phyloP scores from a whole-genome alignment of 192 early-diverging fungal species.

The Backusella tuberculispora region DNA sequence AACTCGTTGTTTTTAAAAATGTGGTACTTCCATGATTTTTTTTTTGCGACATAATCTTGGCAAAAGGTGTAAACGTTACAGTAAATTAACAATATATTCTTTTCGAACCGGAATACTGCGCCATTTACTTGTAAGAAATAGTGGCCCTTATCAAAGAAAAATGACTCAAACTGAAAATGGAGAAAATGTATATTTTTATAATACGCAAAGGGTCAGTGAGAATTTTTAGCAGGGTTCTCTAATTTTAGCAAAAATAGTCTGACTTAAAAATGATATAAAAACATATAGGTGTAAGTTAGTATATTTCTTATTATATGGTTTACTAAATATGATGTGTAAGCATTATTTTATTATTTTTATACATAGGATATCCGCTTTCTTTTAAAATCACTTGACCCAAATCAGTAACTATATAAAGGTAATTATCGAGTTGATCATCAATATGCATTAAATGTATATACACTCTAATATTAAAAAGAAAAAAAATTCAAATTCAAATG shows the following conservation, averaged over 20 bases:
- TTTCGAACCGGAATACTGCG: too few species aligned
- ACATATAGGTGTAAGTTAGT: not conserved
- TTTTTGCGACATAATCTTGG: too few species aligned
- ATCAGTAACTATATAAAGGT: not conserved
- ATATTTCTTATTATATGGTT: not conserved
- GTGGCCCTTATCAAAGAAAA: too few species aligned
- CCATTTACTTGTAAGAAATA: not conserved
- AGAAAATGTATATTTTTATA: not conserved
- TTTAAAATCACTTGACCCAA: slow-evolving; percentile 3
- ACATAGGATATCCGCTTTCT: too few species aligned
- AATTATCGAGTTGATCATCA: too few species aligned
- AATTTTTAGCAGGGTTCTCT: not conserved
- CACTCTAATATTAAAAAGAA: too few species aligned
- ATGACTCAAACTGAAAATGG: not conserved
- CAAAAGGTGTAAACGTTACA: too few species aligned
- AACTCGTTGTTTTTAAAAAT: too few species aligned
- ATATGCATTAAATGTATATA: too few species aligned
- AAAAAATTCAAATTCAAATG: too few species aligned
- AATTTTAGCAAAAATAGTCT: not conserved
- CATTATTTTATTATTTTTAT: not conserved
- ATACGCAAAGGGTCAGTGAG: not conserved
- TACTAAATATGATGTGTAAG: not conserved
- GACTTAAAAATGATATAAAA: not conserved
- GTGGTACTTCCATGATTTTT: too few species aligned
- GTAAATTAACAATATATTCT: too few species aligned